A percentile compares a stretch with the other conserved stretches of the same genome.
These are phyloP conservation scores for Magnaporthiopsis incrustans DNA, from an alignment of 2,329 filamentous ascomycete species.

Conservation along the genomic window DNA sequence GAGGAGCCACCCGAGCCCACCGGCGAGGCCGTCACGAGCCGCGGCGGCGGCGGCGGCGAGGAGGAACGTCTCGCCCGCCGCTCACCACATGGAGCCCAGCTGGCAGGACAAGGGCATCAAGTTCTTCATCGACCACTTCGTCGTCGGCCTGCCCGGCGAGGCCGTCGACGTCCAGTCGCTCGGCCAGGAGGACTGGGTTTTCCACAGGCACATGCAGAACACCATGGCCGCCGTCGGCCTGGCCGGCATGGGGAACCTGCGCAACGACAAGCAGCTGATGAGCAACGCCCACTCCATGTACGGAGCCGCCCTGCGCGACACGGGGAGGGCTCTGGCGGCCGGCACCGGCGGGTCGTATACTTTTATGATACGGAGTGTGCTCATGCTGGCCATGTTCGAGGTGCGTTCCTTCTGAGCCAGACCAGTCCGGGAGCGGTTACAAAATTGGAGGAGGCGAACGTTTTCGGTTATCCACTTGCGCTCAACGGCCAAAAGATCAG, in stretches of 20 bases:
- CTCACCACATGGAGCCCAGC: constrained; percentile 29
- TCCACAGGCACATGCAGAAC: constrained; percentile 32
- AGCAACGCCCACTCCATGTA: constrained; percentile 44
- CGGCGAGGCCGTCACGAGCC: neutral
- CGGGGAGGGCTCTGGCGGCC: constrained; percentile 31
- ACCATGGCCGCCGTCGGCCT: constrained; percentile 51
- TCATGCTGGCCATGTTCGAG: constrained; percentile 55
- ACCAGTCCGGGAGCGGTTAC: too few relatives aligned
- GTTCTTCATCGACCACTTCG: constrained; percentile 43
- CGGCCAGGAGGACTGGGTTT: constrained; percentile 26
- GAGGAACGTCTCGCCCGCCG: constrained; percentile 9
- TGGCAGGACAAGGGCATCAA: constrained; percentile 38
- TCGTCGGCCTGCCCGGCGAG: constrained; percentile 43
- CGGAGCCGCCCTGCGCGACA: constrained; percentile 41
- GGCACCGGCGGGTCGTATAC: constrained; percentile 27
- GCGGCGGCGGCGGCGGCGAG: neutral
- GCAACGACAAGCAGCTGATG: constrained; percentile 36
- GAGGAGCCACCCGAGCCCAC: neutral
- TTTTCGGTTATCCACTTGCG: neutral
- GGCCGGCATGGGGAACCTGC: constrained; percentile 48
- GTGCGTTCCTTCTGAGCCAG: too few relatives aligned
- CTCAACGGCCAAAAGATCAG: neutral
- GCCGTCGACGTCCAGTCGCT: constrained; percentile 31
- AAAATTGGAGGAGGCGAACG: too few relatives aligned
- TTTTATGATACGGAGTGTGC: constrained; percentile 41